These are phyloP conservation scores for Suillus bovinus DNA, from an alignment of 768 basidiomycete genomes.

Conservation along the genomic window DNA sequence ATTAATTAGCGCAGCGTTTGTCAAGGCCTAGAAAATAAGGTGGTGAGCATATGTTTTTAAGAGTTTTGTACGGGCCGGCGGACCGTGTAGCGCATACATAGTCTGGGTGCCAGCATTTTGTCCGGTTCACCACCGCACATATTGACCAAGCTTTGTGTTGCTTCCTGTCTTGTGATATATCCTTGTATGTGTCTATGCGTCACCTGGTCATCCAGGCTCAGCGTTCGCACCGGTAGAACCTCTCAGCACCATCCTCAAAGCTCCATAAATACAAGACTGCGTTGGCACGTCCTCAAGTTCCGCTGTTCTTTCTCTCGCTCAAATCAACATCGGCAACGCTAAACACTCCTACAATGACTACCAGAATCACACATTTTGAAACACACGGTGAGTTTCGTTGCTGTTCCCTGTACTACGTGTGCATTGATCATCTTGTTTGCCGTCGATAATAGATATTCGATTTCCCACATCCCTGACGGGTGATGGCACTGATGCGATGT, in stretches of 20 bases:
- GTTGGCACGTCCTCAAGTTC: not conserved
- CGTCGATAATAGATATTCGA: constrained; percentile 63
- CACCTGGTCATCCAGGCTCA: not conserved
- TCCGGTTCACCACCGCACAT: not conserved
- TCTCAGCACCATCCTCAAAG: not conserved
- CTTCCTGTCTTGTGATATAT: not conserved
- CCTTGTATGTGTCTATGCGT: not conserved
- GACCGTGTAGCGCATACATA: not conserved
- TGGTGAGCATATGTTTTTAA: not conserved
- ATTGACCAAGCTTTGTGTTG: not conserved
- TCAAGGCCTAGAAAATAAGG: not conserved
- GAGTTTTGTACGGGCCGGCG: not conserved
- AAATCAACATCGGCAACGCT: not conserved
- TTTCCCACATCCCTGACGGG: constrained; percentile 91
- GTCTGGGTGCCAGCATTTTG: not conserved
- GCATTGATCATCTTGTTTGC: not conserved
- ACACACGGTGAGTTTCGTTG: constrained; percentile 50
- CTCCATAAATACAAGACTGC: not conserved
- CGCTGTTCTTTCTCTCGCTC: not conserved
- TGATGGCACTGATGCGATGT: constrained; percentile 95
- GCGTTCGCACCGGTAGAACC: not conserved
- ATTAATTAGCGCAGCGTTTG: not conserved
- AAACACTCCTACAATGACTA: constrained; percentile 19
- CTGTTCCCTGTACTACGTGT: not conserved
- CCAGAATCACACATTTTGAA: constrained; percentile 55